Percentiles rank a stretch among this genome's conserved stretches.
Conservation (phyloP, 257 asterid genomes). For the Solanum rostratum region DNA sequence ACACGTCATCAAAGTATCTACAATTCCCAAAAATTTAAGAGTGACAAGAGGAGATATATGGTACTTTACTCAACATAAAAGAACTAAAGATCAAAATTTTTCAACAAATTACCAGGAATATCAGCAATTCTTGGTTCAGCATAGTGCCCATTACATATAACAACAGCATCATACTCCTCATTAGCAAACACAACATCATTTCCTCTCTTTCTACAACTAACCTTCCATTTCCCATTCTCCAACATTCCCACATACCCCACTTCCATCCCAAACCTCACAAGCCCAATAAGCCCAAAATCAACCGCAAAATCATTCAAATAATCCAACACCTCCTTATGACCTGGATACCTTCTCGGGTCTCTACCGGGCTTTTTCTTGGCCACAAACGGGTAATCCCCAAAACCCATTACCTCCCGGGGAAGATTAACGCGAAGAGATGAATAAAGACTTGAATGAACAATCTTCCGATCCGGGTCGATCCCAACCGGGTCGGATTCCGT, state of each 20-base stretch:
- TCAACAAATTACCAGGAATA: constrained; percentile 46
- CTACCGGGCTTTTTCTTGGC: constrained; percentile 26
- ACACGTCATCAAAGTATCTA: background rate
- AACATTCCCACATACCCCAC: constrained; percentile 39
- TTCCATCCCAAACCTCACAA: constrained; percentile 73
- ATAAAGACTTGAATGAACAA: constrained; percentile 71
- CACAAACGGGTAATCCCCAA: constrained; percentile 62
- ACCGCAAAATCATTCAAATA: constrained; percentile 58
- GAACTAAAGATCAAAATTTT: background rate
- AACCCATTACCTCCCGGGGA: constrained; percentile 86
- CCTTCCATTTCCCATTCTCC: constrained; percentile 56
- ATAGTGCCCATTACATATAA: constrained; percentile 78
- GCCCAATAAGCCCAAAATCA: constrained; percentile 45
- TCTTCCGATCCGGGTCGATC: constrained; percentile 33
- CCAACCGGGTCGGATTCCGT: constrained; percentile 67
- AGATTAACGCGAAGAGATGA: constrained; percentile 82
- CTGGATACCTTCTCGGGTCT: constrained; percentile 79
- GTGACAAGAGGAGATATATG: background rate
- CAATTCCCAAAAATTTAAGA: background rate
- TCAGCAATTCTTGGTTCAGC: constrained; percentile 78
- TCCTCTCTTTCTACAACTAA: constrained; percentile 27
- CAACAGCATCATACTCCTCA: constrained; percentile 84
- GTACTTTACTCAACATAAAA: background rate
- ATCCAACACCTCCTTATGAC: constrained; percentile 62
- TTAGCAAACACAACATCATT: constrained; percentile 14